Conservation (phyloP, 2,329 filamentous ascomycete genomes). For the Huntiella abstrusa region DNA sequence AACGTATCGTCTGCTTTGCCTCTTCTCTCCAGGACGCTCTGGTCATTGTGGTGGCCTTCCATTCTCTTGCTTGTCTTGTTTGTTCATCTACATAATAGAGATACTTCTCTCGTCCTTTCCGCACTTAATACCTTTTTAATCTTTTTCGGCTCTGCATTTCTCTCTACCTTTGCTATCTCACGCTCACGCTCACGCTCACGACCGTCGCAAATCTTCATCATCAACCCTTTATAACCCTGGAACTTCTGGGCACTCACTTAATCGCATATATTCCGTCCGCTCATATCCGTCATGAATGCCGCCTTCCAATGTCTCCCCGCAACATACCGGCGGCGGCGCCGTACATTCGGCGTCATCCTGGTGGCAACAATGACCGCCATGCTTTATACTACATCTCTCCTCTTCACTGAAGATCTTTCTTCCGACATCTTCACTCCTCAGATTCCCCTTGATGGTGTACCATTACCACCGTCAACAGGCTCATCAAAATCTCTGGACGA, state of each 20-base stretch:
- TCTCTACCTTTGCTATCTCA: no score
- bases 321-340: conserved; percentile 8
- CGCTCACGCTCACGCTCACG: no score
- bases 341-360: conserved; percentile 6
- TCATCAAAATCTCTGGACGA: conserved; percentile 4
- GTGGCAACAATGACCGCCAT: conserved; percentile 7
- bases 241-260: not conserved
- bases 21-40: not conserved
- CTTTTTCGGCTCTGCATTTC: no score
- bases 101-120: not conserved
- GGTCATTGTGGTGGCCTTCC: not conserved
- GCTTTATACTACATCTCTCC: conserved; percentile 10
- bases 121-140: no score
- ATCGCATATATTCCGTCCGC: not conserved
- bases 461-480: not conserved
- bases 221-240: not conserved
- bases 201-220: not conserved
- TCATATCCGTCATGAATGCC: conserved; percentile 3
- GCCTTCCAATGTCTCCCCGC: conserved; percentile 1
- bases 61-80: not conserved
- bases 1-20: not conserved
- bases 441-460: conserved; percentile 1
- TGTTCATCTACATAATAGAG: not conserved
- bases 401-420: conserved; percentile 7
- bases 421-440: conserved; percentile 6